Base-by-base conservation (phyloP, 2,329 filamentous ascomycete species). In the Sporothrix pallida region DNA sequence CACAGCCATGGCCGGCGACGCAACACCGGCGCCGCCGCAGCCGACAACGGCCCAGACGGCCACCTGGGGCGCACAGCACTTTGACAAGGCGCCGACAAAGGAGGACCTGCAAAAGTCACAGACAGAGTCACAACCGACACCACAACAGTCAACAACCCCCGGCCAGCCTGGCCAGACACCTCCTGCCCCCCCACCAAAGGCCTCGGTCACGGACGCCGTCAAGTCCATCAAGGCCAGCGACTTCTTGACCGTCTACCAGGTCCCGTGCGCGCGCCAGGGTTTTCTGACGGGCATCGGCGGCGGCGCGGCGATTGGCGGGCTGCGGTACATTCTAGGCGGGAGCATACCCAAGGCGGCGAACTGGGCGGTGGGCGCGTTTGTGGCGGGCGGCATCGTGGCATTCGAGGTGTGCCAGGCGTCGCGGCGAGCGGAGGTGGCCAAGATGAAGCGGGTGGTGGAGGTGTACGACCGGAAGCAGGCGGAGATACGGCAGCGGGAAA, bases 331-430 rank as follows among this genome's bases (percentile, higher is more conserved):
- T 26, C 83, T 94, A 77, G 90, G 92, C 88, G 89, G 87, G 58
- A 86, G 87, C 20, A 83, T 94, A 75, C 87, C 87, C 73, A 89
- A 88, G 78, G 89, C 93, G 0, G 91, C 92, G 50, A 97, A 97
- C 79, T 97, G 93, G 92, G 94, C 94, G 0, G 94, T 96, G 6
- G 93, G 90, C 7, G 86, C 89, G 50, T 97, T 96, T 81, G 85
- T 91, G 31, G 80, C 92, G 23, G 88, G 88, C 7, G 91, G 92
- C n/a, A 85, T 92, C 65, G 86, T 87, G 44, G 91, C 91, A 70
- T 96, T 94, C 83, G 93, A 98, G 82, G 94, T 92, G 79, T 98
- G 95, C 83, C 90, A 94, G 79, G 91, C 90, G 77, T 87, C 88
- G 75, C 87, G 94, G 74, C 86, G 88, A 67, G 87, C 91, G 75